phyloP scores from a whole-genome alignment of 2,329 filamentous ascomycete genomes.

The Pseudocercospora vitis region DNA sequence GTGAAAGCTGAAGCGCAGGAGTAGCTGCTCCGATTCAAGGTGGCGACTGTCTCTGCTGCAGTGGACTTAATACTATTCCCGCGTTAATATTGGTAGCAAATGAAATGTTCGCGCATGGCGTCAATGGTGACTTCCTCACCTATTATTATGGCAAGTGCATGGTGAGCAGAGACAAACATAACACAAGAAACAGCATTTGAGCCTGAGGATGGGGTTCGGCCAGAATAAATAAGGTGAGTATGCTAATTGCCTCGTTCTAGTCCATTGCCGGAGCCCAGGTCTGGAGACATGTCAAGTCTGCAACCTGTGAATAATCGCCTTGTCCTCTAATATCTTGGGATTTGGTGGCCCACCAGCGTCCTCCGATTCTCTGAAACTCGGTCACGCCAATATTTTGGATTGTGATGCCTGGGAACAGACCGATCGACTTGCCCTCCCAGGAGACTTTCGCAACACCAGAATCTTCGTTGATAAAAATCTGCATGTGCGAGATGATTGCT shows the following conservation, averaged over 20 bases:
- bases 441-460: neutral
- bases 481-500: neutral
- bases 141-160: too few species aligned
- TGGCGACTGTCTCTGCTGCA: too few species aligned
- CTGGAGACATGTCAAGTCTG: neutral
- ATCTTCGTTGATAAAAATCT: neutral
- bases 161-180: too few species aligned
- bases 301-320: neutral
- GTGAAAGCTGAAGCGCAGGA: too few species aligned
- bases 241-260: neutral
- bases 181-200: too few species aligned
- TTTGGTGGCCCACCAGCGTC: neutral
- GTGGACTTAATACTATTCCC: too few species aligned
- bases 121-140: too few species aligned
- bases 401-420: neutral
- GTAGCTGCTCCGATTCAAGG: too few species aligned
- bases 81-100: too few species aligned
- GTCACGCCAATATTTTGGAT: constrained; percentile 1
- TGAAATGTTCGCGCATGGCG: too few species aligned
- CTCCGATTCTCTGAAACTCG: neutral
- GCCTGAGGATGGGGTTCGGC: neutral
- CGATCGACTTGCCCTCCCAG: neutral
- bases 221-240: neutral
- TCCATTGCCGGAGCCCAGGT: neutral
- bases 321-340: constrained; percentile 3